Evolutionary conservation across 352 stramenopile genomes (phyloP), one percentile per base, ranked within the genome.

Genomic region (Phytophthora megakarya): DNA sequence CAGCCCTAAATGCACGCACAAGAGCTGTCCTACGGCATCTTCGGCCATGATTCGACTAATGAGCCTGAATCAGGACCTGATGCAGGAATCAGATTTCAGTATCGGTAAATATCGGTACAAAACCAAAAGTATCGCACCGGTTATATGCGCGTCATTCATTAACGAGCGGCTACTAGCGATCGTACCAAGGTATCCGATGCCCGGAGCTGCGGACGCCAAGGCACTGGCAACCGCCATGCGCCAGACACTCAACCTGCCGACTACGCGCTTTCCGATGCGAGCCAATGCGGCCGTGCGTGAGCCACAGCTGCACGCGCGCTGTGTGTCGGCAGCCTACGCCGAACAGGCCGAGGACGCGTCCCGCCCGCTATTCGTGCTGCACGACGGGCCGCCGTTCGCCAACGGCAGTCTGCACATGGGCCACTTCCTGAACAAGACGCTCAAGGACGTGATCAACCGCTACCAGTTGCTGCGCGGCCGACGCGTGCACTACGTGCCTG

Each of bases 381-480:
- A 99, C 78, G 97, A 99, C 80, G 98, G 98, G 0, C 98, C 98
- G 30, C 98, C 98, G 11, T 99, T 99, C 75, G 98, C 98, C 11
- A 99, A 99, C 81, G 98, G 98, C 18, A 93, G 97, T 62, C 77
- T 99, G 38, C 98, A 99, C 80, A 99, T 98, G 76, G 98, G 98
- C 28, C 95, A 98, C 70, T 90, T 97, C 50, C 70, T 97, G 18
- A 97, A 97, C 76, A 96, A 95, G 54, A 80, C 89, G 46, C 75
- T 98, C 16, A 99, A 99, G 79, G 98, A 99, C 73, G 98, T 99
- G 53, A 98, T 99, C 75, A 99, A 99, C 67, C 86, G 97, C 1
- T 92, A 94, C 64, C 89, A 99, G 65, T 76, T 99, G 45, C 76
- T 99, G 51, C 92, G 91, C 57, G 97, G 97, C 7, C 92, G 94